These are phyloP conservation scores for Salix exigua DNA, from an alignment of 345 rosid species.

Conservation along the genomic window DNA sequence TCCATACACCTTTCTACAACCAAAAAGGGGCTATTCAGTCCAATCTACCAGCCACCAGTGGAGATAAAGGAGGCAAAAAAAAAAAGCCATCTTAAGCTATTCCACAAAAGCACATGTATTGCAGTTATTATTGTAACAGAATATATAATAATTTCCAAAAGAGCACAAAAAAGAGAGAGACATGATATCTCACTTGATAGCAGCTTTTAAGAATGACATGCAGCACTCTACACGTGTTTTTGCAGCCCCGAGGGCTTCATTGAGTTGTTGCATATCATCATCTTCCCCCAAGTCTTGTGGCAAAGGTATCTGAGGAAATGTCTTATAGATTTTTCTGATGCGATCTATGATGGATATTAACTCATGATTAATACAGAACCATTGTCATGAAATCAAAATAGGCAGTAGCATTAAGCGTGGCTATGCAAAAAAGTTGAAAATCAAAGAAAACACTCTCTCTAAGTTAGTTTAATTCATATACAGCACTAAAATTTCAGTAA, in stretches of 20 bases:
- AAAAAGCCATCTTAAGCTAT: background rate
- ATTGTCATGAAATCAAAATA: background rate
- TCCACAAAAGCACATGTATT: background rate
- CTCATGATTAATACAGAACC: constrained; percentile 16
- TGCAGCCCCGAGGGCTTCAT: constrained; percentile 83
- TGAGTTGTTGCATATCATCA: constrained; percentile 68
- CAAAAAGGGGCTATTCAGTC: background rate
- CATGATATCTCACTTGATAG: constrained; percentile 56
- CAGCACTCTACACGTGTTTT: constrained; percentile 78
- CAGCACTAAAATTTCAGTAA: background rate
- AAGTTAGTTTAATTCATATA: background rate
- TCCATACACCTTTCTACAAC: background rate
- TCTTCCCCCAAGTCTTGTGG: constrained; percentile 68
- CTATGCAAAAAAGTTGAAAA: background rate
- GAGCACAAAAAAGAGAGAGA: background rate
- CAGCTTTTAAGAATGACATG: constrained; percentile 80
- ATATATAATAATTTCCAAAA: background rate
- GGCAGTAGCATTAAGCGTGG: background rate
- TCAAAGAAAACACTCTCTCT: background rate
- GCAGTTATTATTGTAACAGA: background rate
- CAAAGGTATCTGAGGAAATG: constrained; percentile 73
- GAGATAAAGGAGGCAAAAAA: background rate
- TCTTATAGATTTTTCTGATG: constrained; percentile 67
- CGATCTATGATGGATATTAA: constrained; percentile 53
- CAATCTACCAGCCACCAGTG: background rate